Evolutionary conservation across 768 basidiomycete species (phyloP).

Genomic region (Clathrus columnatus): DNA sequence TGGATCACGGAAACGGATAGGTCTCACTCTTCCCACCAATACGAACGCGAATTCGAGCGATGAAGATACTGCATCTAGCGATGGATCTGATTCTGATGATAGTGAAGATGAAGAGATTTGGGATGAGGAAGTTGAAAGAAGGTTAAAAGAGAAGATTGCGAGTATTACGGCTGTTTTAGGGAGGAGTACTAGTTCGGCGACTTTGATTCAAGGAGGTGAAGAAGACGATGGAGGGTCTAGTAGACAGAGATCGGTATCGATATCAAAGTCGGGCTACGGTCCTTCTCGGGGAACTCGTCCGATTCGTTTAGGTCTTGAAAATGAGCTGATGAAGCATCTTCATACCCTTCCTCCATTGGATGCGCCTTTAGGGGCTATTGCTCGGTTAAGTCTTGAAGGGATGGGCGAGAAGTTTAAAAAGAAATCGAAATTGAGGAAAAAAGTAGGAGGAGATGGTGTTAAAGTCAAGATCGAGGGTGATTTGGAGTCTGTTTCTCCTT

Average conservation of each 20-base stretch:
- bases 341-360: neutral
- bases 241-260: neutral
- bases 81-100: neutral
- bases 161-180: too few species aligned
- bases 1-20: neutral
- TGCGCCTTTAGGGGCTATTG: neutral
- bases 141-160: too few species aligned
- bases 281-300: neutral
- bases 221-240: neutral
- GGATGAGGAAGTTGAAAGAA: neutral
- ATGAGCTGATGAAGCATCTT: neutral
- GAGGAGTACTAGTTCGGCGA: too few species aligned
- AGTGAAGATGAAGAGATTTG: neutral
- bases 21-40: neutral
- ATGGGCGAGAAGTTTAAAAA: conserved; percentile 14
- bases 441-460: conserved; percentile 20
- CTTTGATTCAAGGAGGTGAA: neutral
- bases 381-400: neutral
- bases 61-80: neutral
- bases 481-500: neutral
- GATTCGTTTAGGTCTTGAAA: neutral
- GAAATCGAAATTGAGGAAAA: conserved; percentile 13
- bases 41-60: neutral
- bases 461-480: conserved; percentile 25
- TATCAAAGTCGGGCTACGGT: neutral